Conservation (phyloP, 352 stramenopile genomes). For the Globisporangium nunn region DNA sequence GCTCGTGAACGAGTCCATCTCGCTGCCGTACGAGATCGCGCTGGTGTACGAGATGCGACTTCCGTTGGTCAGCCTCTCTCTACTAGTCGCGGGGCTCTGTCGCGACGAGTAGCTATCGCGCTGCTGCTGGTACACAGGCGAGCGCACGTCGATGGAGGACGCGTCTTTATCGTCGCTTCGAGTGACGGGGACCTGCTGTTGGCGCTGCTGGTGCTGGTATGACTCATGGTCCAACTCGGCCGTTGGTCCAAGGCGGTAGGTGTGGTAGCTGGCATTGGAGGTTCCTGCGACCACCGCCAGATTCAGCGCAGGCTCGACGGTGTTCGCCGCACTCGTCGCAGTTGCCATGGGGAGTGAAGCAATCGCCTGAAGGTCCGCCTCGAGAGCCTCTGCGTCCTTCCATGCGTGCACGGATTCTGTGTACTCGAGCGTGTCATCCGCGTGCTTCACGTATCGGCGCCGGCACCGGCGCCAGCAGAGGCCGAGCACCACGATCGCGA, state of each 20-base stretch:
- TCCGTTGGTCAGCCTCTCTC: neutral
- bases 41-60: conserved; percentile 14
- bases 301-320: conserved; percentile 12
- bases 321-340: no score
- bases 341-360: no score
- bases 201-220: conserved; percentile 2
- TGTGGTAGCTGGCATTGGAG: conserved; percentile 35
- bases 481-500: conserved; percentile 28
- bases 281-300: conserved; percentile 36
- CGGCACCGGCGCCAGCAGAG: conserved; percentile 50
- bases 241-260: conserved; percentile 24
- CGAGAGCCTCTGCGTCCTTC: conserved; percentile 10
- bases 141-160: conserved; percentile 9
- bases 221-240: conserved; percentile 24
- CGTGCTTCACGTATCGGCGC: conserved; percentile 20
- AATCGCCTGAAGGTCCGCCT: conserved; percentile 3
- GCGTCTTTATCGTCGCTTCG: conserved; percentile 24
- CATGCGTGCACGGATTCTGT: conserved; percentile 22
- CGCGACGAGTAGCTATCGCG: conserved; percentile 5
- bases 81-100: conserved; percentile 26
- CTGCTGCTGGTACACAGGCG: neutral
- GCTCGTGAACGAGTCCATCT: conserved; percentile 34
- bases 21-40: conserved; percentile 15
- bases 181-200: conserved; percentile 3
- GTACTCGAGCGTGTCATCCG: conserved; percentile 16